Base-by-base conservation (phyloP, 148 eudicot species). In the Cornus florida region DNA sequence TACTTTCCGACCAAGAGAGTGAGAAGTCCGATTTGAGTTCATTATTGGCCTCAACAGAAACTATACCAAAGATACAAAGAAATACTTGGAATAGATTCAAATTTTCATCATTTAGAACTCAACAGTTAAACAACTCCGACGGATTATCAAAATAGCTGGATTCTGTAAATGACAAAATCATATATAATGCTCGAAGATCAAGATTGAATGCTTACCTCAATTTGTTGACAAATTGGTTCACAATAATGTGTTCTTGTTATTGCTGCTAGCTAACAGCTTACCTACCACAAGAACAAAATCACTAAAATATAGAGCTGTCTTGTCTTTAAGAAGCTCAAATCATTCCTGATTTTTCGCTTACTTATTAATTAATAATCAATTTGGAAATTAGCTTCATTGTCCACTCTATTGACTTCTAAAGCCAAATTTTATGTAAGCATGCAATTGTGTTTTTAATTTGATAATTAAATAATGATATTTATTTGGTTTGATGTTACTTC, bases 201-300 rank as follows among this genome's bases (percentile, higher is more conserved):
- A 67, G 43, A 28, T 56, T 57, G 74, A 80, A 73, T 68, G 83
- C 78, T 80, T 80, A 75, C 83, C 70, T 75, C 70, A 59, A 59
- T 41, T 80, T 80, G 83, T 80, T 80, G 83, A 80, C 83, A 79
- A 75, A 59, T 75, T 80, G 62, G 74, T 60, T 38, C 78, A 59
- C 68, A 28, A 50, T 41, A 35, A 35, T 75, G 14, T 67, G 72
- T n/a, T 31, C 53, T 67, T 67, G 35, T 57, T 66, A 65, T 65
- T 66, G 57, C 23, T 66, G 78, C 69, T 43, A 11, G 24, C 77
- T 19, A 22, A 62, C 60, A 56, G 39, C 69, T 60, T 43, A 71
- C 68, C 69, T 41, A 78, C 43, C 60, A n/a, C 6, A 50, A 32
- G 7, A n/a, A 71, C 5, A 33, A 72, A 19, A 22, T 23, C 46